Evolutionary conservation across 352 stramenopile species (phyloP).

Genomic region (Pythium myriotylum): DNA sequence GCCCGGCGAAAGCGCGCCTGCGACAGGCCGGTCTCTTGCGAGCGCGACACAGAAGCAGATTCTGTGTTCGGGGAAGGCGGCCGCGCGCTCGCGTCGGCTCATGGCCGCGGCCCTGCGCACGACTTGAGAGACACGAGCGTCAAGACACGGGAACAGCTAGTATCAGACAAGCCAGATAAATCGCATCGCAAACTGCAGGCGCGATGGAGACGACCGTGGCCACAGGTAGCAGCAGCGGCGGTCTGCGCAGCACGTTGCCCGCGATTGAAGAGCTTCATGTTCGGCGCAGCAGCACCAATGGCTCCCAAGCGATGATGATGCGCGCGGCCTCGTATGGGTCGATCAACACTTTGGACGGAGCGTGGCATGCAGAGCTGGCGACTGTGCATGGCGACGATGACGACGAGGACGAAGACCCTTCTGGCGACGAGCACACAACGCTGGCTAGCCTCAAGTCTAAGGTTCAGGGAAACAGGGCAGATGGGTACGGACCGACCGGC

Average conservation of each 20-base stretch:
- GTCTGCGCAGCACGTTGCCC: slow-evolving; percentile 34
- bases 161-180: slow-evolving; percentile 1
- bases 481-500: background rate
- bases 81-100: slow-evolving; percentile 6
- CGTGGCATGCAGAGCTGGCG: background rate
- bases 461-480: background rate
- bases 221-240: slow-evolving; percentile 18
- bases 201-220: too few relatives aligned
- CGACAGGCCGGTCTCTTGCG: slow-evolving; percentile 5
- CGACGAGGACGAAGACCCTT: background rate
- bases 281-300: background rate
- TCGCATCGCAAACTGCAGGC: too few relatives aligned
- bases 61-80: background rate
- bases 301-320: slow-evolving; percentile 7
- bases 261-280: slow-evolving; percentile 59
- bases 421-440: slow-evolving; percentile 2
- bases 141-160: background rate
- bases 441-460: slow-evolving; percentile 3
- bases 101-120: slow-evolving; percentile 2
- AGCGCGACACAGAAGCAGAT: slow-evolving; percentile 15
- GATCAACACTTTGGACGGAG: slow-evolving; percentile 10
- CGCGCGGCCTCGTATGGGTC: slow-evolving; percentile 11
- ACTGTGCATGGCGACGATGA: background rate
- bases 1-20: too few relatives aligned
- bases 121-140: slow-evolving; percentile 9